Percentiles rank a stretch among this genome's conserved stretches.
Conservation (phyloP, 345 rosid species). For the Erysimum cheiranthoides region DNA sequence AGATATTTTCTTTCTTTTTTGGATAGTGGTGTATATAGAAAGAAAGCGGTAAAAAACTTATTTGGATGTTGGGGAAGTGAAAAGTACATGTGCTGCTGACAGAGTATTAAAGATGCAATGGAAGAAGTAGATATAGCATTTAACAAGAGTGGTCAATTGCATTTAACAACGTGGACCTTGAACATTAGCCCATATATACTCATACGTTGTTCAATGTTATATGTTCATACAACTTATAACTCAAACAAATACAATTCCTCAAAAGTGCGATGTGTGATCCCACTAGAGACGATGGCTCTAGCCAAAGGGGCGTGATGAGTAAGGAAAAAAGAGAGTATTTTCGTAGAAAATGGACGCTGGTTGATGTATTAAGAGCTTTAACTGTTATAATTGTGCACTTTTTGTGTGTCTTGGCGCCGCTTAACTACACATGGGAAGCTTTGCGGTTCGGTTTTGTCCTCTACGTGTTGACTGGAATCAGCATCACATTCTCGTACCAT, state of each 20-base stretch:
- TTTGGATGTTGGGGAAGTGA: conserved; percentile 3
- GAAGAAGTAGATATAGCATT: conserved; percentile 29
- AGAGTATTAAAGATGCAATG: conserved; percentile 2
- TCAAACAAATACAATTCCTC: conserved; percentile 2
- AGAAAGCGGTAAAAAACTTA: neutral
- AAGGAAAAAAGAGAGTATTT: conserved; percentile 41
- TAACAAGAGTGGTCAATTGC: conserved; percentile 7
- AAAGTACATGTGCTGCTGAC: conserved; percentile 32
- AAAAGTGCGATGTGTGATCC: conserved; percentile 29
- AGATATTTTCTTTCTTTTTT: neutral
- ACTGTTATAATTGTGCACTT: conserved; percentile 60
- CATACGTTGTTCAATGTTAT: conserved; percentile 5
- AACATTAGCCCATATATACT: conserved; percentile 23
- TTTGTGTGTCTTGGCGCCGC: conserved; percentile 67
- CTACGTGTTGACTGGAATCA: conserved; percentile 53
- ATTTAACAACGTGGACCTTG: conserved; percentile 8
- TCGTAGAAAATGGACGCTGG: conserved; percentile 60
- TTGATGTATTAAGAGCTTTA: conserved; percentile 56
- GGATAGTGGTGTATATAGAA: neutral
- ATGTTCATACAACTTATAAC: conserved; percentile 4
- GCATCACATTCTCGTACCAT: conserved; percentile 75
- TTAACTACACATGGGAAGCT: conserved; percentile 71
- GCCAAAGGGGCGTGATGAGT: conserved; percentile 36
- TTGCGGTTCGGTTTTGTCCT: conserved; percentile 61
- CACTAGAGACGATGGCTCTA: conserved; percentile 25